These are phyloP conservation scores for Nannizziopsis barbatae DNA, from an alignment of 2,329 filamentous ascomycete genomes.

Conservation along the genomic window DNA sequence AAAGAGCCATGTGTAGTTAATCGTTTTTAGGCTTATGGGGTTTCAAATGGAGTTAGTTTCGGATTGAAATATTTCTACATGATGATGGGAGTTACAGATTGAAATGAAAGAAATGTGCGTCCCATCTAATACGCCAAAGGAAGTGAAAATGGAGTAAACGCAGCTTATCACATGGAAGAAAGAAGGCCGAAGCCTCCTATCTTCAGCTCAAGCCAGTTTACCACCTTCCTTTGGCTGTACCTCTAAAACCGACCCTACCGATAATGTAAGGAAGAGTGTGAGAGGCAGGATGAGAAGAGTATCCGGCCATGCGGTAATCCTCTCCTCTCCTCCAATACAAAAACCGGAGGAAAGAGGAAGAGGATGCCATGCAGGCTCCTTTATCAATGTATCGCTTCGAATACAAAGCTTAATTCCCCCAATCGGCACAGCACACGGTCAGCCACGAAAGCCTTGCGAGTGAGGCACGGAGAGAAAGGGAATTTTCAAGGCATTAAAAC, in stretches of 20 bases:
- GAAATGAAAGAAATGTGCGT: neutral
- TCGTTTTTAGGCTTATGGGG: too few relatives aligned
- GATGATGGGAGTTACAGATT: neutral
- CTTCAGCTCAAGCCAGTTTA: neutral
- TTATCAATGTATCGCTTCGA: conserved; percentile 27
- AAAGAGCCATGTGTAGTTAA: too few relatives aligned
- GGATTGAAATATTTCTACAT: neutral
- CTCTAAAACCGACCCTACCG: neutral
- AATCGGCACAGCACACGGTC: neutral
- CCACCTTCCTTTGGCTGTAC: neutral
- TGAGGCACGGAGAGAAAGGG: neutral
- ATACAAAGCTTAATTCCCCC: conserved; percentile 25
- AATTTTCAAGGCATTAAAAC: conserved; percentile 25
- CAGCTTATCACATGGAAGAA: neutral
- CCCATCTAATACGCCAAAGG: neutral
- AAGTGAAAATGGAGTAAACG: neutral
- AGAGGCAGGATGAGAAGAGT: neutral
- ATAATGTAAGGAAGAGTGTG: neutral
- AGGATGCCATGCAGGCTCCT: neutral
- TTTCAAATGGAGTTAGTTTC: too few relatives aligned
- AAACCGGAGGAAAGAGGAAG: neutral
- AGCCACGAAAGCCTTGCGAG: neutral
- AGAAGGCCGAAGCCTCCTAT: neutral
- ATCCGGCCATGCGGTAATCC: neutral
- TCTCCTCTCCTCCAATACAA: neutral